Percentiles rank a stretch among this genome's conserved stretches.
Evolutionary conservation across 192 early-diverging fungal genomes (phyloP).

Genomic region (Umbelopsis ramanniana): DNA sequence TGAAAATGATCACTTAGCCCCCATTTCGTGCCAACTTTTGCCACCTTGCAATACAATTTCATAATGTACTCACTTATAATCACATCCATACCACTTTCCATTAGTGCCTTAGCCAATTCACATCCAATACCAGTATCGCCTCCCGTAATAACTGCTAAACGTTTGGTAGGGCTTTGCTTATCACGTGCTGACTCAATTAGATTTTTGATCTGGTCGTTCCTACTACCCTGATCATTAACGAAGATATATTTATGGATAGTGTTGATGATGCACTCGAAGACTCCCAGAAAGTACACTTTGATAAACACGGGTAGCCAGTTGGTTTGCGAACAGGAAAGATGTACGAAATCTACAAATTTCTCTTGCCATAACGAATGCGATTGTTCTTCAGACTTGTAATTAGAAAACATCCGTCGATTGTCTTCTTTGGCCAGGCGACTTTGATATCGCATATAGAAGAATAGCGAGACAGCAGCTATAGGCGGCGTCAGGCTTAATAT

Average conservation of each 20-base stretch:
- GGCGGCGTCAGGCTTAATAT: background rate
- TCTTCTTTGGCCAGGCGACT: background rate
- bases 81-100: background rate
- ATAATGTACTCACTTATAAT: background rate
- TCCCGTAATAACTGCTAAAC: background rate
- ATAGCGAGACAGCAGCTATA: background rate
- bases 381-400: background rate
- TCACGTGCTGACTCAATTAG: background rate
- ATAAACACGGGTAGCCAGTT: background rate
- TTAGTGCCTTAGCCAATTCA: background rate
- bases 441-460: background rate
- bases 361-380: background rate
- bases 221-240: background rate
- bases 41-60: background rate
- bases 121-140: constrained; percentile 13
- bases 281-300: constrained; percentile 5
- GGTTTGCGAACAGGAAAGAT: background rate
- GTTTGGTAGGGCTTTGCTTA: background rate
- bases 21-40: background rate
- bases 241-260: background rate
- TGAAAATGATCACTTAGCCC: background rate
- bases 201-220: background rate
- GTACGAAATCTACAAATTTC: background rate
- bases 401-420: background rate
- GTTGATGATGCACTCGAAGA: background rate